phyloP scores from a whole-genome alignment of 192 early-diverging fungal genomes.

The Podila clonocystis region DNA sequence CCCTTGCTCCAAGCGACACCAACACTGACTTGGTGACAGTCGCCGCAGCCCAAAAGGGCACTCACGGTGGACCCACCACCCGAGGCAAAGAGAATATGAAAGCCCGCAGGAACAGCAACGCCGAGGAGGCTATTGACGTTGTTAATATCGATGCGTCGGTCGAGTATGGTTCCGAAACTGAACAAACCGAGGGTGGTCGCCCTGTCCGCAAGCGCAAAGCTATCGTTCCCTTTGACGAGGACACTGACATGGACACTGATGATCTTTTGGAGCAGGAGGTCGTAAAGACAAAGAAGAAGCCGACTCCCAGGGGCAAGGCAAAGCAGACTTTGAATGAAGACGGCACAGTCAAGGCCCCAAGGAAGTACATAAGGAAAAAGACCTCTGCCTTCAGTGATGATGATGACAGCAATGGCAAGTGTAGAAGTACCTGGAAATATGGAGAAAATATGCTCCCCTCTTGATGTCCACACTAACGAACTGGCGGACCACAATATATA shows the following conservation, averaged over 20 bases:
- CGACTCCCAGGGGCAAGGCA: constrained; percentile 16
- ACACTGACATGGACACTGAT: constrained; percentile 49
- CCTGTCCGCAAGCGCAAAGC: constrained; percentile 45
- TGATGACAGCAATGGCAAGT: constrained; percentile 26
- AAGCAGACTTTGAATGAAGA: constrained; percentile 6
- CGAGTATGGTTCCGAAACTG: constrained; percentile 17
- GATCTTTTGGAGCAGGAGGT: constrained; percentile 45
- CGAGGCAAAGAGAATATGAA: constrained; percentile 44
- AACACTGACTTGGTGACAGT: constrained; percentile 14
- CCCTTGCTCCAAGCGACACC: constrained; percentile 24
- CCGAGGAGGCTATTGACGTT: constrained; percentile 35
- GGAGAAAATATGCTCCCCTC: background rate
- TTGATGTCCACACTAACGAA: background rate
- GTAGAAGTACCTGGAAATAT: background rate
- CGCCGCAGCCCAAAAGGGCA: background rate
- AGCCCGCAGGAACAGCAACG: constrained; percentile 5
- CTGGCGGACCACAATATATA: background rate
- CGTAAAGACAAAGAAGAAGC: constrained; percentile 37
- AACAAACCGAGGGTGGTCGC: constrained; percentile 31
- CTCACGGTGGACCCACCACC: constrained; percentile 1
- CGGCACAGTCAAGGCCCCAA: constrained; percentile 17
- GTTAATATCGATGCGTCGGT: constrained; percentile 16
- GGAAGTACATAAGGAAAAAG: constrained; percentile 25
- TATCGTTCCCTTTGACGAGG: constrained; percentile 39
- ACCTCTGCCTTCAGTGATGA: constrained; percentile 44